These are phyloP conservation scores for Leccinum obscurum DNA, from an alignment of 768 basidiomycete genomes.

Conservation along the genomic window DNA sequence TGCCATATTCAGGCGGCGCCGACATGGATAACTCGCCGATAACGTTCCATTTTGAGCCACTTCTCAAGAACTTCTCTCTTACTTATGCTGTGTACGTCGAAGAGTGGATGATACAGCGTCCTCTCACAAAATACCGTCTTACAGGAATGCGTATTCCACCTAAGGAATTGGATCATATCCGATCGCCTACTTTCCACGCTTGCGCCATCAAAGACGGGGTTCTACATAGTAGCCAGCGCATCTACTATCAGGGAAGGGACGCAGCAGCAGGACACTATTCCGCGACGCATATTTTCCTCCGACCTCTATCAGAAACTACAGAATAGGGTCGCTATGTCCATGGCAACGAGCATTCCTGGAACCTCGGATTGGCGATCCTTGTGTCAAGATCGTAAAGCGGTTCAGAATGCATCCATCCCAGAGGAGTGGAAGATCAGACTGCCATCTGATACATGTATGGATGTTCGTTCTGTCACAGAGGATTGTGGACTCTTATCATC, in stretches of 20 bases:
- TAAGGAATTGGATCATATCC: not conserved
- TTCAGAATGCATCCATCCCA: slow-evolving; percentile 27
- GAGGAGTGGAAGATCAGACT: slow-evolving; percentile 22
- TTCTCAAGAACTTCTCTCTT: too few relatives aligned
- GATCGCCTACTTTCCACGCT: not conserved
- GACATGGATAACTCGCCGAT: too few relatives aligned
- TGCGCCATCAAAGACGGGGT: not conserved
- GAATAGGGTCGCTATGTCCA: not conserved
- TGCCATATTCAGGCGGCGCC: not conserved
- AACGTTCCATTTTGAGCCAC: too few relatives aligned
- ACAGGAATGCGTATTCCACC: too few relatives aligned
- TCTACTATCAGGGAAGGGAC: not conserved
- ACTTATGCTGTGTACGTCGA: not conserved
- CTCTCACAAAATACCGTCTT: not conserved
- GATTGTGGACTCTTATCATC: slow-evolving; percentile 25
- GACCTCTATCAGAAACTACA: not conserved
- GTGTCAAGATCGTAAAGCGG: slow-evolving; percentile 19
- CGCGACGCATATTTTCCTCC: not conserved
- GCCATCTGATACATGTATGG: slow-evolving; percentile 17
- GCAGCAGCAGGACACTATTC: not conserved
- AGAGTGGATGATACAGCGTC: not conserved
- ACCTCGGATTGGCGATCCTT: slow-evolving; percentile 23
- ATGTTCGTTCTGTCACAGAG: slow-evolving; percentile 23
- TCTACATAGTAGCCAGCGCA: not conserved
- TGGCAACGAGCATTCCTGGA: not conserved